These are phyloP conservation scores for Aegilops tauschii DNA, from an alignment of 176 grass and related monocot genomes.

Conservation along the genomic window DNA sequence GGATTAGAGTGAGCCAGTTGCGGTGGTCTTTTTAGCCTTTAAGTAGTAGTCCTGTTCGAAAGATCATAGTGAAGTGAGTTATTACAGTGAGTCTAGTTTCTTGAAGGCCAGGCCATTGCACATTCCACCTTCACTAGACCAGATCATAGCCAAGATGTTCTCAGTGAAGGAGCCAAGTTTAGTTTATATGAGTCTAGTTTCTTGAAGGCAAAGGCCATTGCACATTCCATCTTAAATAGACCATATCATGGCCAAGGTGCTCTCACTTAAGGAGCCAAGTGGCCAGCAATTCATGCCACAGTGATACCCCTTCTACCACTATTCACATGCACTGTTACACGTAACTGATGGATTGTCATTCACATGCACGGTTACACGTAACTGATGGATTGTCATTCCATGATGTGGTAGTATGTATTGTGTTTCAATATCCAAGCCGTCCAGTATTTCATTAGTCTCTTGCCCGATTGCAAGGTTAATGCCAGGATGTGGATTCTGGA, in stretches of 20 bases:
- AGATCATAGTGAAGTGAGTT: too few relatives aligned
- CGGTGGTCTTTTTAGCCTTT: too few relatives aligned
- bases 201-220: too few relatives aligned
- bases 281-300: not conserved
- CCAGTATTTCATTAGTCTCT: constrained; percentile 7
- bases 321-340: not conserved
- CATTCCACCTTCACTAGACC: not conserved
- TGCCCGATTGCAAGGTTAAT: not conserved
- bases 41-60: too few relatives aligned
- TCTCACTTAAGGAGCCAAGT: not conserved
- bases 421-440: not conserved
- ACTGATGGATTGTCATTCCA: not conserved
- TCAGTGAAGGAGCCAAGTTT: not conserved
- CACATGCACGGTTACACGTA: not conserved
- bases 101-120: not conserved
- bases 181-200: too few relatives aligned
- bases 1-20: too few relatives aligned
- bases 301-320: not conserved
- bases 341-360: not conserved
- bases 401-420: not conserved
- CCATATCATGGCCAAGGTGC: not conserved
- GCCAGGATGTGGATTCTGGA: constrained; percentile 1
- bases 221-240: not conserved
- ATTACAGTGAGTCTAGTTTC: too few relatives aligned
- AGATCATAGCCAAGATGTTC: not conserved